A percentile compares a stretch with the other conserved stretches of the same genome.
These are phyloP conservation scores for Eleusine indica DNA, from an alignment of 176 grass and related monocot genomes.

Conservation along the genomic window DNA sequence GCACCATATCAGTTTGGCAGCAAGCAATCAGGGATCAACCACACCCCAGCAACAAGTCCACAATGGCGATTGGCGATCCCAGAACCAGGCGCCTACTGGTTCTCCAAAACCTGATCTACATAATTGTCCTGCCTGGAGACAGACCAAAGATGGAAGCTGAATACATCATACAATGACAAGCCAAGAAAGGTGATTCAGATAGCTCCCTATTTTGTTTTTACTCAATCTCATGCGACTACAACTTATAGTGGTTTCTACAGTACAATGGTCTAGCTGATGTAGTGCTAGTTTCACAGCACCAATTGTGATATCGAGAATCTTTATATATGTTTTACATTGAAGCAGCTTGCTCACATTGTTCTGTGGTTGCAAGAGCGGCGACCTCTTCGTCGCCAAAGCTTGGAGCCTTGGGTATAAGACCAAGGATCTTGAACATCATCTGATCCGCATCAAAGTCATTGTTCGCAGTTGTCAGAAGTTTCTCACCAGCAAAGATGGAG, in stretches of 20 bases:
- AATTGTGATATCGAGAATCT: not conserved
- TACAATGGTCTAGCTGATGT: constrained; percentile 15
- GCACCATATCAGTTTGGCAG: not conserved
- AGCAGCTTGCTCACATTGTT: constrained; percentile 50
- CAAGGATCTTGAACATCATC: constrained; percentile 93
- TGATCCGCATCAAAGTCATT: constrained; percentile 88
- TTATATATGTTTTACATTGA: constrained; percentile 43
- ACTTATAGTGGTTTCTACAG: constrained; percentile 36
- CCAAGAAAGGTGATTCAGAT: not conserved
- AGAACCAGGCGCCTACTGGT: not conserved
- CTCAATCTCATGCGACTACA: constrained; percentile 10
- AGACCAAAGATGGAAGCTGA: not conserved
- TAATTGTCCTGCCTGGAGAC: not conserved
- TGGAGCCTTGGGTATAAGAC: constrained; percentile 78
- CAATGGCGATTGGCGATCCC: not conserved
- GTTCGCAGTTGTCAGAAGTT: constrained; percentile 76
- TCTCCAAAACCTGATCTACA: not conserved
- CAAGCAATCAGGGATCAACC: not conserved
- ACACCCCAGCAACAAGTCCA: not conserved
- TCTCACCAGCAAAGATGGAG: constrained; percentile 89
- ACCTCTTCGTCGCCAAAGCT: constrained; percentile 53
- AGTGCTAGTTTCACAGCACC: constrained; percentile 32
- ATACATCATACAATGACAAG: not conserved
- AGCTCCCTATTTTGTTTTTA: constrained; percentile 20
- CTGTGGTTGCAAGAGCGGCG: not conserved